Evolutionary conservation across 371 early-diverging fungal genomes (phyloP).

Genomic region (Umbelopsis sp.): DNA sequence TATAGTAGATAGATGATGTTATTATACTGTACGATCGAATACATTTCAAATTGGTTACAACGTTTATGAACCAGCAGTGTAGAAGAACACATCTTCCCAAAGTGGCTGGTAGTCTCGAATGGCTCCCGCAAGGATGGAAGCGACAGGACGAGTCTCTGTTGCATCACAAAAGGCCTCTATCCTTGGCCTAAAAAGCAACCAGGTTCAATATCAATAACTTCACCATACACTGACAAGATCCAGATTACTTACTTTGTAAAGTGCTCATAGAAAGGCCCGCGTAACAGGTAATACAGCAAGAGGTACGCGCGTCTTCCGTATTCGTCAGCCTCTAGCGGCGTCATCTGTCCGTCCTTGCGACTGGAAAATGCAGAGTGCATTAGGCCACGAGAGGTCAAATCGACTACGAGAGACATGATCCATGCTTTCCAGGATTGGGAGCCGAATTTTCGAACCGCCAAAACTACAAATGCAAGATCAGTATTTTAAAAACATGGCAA

Average conservation of each 20-base stretch:
- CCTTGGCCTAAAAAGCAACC: conserved; percentile 19
- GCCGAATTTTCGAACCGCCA: background rate
- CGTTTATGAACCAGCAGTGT: conserved; percentile 41
- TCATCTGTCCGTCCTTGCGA: conserved; percentile 31
- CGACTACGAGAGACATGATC: conserved; percentile 40
- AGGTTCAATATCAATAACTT: background rate
- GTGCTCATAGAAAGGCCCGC: conserved; percentile 35
- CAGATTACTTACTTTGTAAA: conserved; percentile 34
- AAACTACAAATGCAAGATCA: background rate
- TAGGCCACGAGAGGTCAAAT: conserved; percentile 28
- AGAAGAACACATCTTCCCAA: conserved; percentile 50
- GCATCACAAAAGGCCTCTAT: conserved; percentile 39
- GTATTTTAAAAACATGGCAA: background rate
- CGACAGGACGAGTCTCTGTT: conserved; percentile 41
- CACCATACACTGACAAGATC: background rate
- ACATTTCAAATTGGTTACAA: background rate
- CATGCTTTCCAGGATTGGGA: conserved; percentile 39
- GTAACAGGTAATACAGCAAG: conserved; percentile 38
- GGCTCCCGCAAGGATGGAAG: conserved; percentile 44
- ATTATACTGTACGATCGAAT: background rate
- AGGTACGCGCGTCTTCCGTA: conserved; percentile 37
- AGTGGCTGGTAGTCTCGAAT: conserved; percentile 48
- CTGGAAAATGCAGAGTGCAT: conserved; percentile 15
- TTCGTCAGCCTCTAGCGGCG: conserved; percentile 41
- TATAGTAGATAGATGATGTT: too few species aligned